Evolutionary conservation across 2,329 filamentous ascomycete species (phyloP).

Genomic region (Pyrenochaeta sp.): DNA sequence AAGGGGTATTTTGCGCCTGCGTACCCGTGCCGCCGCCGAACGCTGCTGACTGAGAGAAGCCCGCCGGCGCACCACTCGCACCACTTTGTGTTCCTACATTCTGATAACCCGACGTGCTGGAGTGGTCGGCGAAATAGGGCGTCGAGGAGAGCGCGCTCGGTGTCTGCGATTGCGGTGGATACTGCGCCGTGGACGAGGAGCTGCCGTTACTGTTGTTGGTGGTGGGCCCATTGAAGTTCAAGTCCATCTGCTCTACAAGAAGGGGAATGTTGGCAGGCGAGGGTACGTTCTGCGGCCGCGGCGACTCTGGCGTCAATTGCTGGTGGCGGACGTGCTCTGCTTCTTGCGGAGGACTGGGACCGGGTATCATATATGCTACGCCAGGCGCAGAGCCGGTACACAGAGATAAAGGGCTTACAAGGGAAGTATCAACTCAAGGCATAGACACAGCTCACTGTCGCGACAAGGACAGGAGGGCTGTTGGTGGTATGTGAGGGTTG

Average conservation of each 20-base stretch:
- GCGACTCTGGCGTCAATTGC: conserved; percentile 73
- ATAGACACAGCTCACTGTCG: conserved; percentile 28
- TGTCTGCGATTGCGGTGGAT: conserved; percentile 44
- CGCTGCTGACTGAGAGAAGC: conserved; percentile 32
- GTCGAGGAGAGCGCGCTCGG: conserved; percentile 39
- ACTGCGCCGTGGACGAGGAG: conserved; percentile 41
- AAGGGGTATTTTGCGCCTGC: conserved; percentile 48
- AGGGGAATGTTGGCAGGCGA: conserved; percentile 75
- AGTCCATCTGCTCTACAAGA: conserved; percentile 75
- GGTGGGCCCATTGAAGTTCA: conserved; percentile 72
- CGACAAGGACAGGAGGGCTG: conserved; percentile 22
- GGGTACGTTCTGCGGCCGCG: conserved; percentile 73
- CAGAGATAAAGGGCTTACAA: conserved; percentile 13
- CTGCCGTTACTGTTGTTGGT: conserved; percentile 63
- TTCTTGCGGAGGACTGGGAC: conserved; percentile 63
- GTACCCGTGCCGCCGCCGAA: conserved; percentile 38
- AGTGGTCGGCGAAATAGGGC: conserved; percentile 44
- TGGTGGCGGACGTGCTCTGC: conserved; percentile 69
- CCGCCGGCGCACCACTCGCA: conserved; percentile 31
- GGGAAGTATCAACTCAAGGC: conserved; percentile 26
- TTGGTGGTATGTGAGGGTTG: background rate
- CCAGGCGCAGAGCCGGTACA: conserved; percentile 27
- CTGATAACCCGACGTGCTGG: conserved; percentile 24
- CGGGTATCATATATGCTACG: conserved; percentile 62
- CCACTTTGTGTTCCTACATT: conserved; percentile 35